Base-by-base conservation (phyloP, 352 stramenopile species). In the Sclerospora graminicola region DNA sequence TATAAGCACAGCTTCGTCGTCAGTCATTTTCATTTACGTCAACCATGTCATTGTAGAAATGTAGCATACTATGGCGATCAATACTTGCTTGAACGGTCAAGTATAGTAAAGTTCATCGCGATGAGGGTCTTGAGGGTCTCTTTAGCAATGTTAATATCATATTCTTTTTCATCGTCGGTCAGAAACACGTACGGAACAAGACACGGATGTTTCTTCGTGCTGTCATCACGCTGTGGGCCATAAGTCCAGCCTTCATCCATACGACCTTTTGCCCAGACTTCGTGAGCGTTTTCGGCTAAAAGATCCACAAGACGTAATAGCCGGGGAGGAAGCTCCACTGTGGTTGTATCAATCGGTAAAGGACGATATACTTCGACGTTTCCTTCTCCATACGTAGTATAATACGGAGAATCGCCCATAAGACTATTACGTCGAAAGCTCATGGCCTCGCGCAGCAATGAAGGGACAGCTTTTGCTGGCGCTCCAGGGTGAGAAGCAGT, bases 181-280 rank as follows among this genome's bases (percentile, higher is more conserved):
- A 93, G 57, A 51, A 90, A 93, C 32, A 93, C 81, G 48, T 93
- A 93, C 10, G 81, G 81, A 51, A 93, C 81, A 6, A 93, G 66
- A 29, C 81, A 90, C 30, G 69, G 73, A 31, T 93, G 81, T 50
- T 90, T 90, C 63, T 89, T 90, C 26, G 61, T 37, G 31, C 63
- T 45, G 45, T 93, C 81, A 35, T 89, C 72, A 35, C 81, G 78
- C 49, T 79, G 62, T 9, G 80, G 79, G 2, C 81, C 81, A 46
- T 90, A 93, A 0, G 76, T 89, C 81, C 81, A 93, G 27, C 81
- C 74, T 56, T 85, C 79, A 53, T 90, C 79, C 81, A 93, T 93
- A 18, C 81, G 69, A 0, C 79, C 79, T 35, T 88, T 90, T 14
- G 78, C 67, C 81, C 81, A 93, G 13, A 93, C 81, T 44, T 93